Evolutionary conservation across 345 rosid genomes (phyloP), one percentile per base, ranked within the genome.

Genomic region (Aurinia saxatilis): DNA sequence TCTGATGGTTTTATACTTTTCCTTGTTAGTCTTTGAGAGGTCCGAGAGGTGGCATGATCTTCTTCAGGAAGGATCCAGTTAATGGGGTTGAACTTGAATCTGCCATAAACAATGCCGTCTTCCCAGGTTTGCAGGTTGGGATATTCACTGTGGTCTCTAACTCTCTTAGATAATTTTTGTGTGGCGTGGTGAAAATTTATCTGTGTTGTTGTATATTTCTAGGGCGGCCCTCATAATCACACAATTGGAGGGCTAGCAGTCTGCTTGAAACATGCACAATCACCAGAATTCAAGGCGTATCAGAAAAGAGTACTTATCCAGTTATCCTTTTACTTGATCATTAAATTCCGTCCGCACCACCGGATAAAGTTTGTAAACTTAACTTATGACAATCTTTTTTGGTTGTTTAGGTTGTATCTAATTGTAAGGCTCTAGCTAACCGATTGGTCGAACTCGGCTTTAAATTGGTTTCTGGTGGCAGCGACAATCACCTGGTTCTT

Each of bases 211-310:
- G 10, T 68, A 8, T 46, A 50, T 53, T 15, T 77, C 39, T 77
- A 89, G 98, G 98, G 98, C 71, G 96, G 96, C 56, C 96, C 93
- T 55, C 96, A 88, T 83, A 92, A 89, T 76, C 98, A 92, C 82
- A 86, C 96, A 42, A 86, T 89, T 38, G 93, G 96, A 31, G 95
- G 90, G 25, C 79, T 92, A 57, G 87, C 96, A 13, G 98, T 92
- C 63, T 85, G 93, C 75, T 77, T 92, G 79, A 89, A 92, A 75
- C 88, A 83, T 68, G 93, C 87, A 16, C 85, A 85, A 62, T 82
- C 85, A 2, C 76, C 82, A 1, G 85, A 81, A 54, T 89, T 92
- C 57, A 81, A 82, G 71, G 77, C 78, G 63, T 89, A 92, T 62
- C 95, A 87, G 81, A 81, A 78, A 57, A 76, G 77, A 93, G 98